phyloP scores from a whole-genome alignment of 2,329 filamentous ascomycete species.

The Tolypocladium nubicola region DNA sequence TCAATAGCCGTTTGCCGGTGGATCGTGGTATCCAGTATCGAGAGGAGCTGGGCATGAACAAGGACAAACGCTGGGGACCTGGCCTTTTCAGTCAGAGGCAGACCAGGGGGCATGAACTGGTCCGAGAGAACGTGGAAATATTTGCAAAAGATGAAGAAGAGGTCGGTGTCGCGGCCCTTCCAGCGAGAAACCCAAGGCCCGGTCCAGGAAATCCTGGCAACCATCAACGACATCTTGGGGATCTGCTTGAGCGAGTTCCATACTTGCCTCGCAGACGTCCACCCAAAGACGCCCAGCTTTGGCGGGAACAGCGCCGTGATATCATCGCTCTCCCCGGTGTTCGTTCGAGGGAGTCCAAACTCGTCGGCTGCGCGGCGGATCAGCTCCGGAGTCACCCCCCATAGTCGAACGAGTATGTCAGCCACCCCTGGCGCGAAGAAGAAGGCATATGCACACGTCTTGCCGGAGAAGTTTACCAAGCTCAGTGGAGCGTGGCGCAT shows the following conservation, averaged over 20 bases:
- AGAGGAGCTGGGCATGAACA: slow-evolving; percentile 72
- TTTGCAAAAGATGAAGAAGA: slow-evolving; percentile 88
- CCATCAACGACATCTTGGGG: slow-evolving; percentile 53
- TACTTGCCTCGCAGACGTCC: slow-evolving; percentile 39
- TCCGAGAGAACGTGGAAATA: slow-evolving; percentile 72
- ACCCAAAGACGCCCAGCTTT: slow-evolving; percentile 44
- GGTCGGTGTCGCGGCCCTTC: slow-evolving; percentile 77
- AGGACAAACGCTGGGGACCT: slow-evolving; percentile 68
- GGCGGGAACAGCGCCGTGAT: slow-evolving; percentile 62
- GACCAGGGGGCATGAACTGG: slow-evolving; percentile 52
- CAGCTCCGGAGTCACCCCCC: slow-evolving; percentile 59
- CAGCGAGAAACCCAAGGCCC: slow-evolving; percentile 78
- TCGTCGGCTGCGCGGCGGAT: slow-evolving; percentile 64
- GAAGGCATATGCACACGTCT: slow-evolving; percentile 85
- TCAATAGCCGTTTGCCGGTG: slow-evolving; percentile 57
- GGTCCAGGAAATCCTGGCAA: slow-evolving; percentile 70
- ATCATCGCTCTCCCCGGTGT: slow-evolving; percentile 47
- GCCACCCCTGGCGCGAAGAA: slow-evolving; percentile 84
- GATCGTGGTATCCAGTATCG: slow-evolving; percentile 71
- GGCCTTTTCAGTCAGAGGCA: slow-evolving; percentile 44
- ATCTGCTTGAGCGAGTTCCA: slow-evolving; percentile 52
- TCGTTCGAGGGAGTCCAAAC: slow-evolving; percentile 50
- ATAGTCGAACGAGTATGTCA: slow-evolving; percentile 72
- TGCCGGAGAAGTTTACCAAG: slow-evolving; percentile 77
- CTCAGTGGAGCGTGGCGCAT: slow-evolving; percentile 55